These are phyloP conservation scores for Pseudoneurospora amorphoporcata DNA, from an alignment of 495 filamentous ascomycete genomes.

Conservation along the genomic window DNA sequence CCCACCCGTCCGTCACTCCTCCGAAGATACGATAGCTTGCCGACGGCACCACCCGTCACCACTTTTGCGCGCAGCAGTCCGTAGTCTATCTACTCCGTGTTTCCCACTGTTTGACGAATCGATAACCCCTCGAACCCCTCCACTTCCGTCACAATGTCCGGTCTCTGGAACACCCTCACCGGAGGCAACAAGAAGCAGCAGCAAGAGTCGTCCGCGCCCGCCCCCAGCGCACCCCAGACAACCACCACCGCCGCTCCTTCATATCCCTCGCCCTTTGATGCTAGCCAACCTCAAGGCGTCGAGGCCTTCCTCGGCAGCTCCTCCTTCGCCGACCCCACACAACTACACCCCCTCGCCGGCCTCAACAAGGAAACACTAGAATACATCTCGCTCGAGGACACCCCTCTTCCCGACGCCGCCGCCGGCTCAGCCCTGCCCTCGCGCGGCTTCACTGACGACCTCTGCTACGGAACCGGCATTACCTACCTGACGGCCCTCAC, in stretches of 20 bases:
- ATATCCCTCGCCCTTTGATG: conserved; percentile 53
- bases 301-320: conserved; percentile 67
- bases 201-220: conserved; percentile 14
- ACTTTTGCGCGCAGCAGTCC: not conserved
- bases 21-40: conserved; percentile 2
- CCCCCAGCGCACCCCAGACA: conserved; percentile 8
- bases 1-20: conserved; percentile 1
- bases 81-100: not conserved
- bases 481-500: conserved; percentile 81
- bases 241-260: conserved; percentile 37
- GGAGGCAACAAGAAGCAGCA: conserved; percentile 49
- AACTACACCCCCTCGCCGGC: conserved; percentile 88
- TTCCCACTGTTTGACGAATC: not conserved
- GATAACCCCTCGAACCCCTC: not conserved
- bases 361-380: conserved; percentile 86
- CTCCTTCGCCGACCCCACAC: conserved; percentile 67
- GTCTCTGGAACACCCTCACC: conserved; percentile 79
- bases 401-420: conserved; percentile 77
- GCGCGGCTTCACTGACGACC: conserved; percentile 92
- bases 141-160: conserved; percentile 38
- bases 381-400: conserved; percentile 89
- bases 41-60: conserved; percentile 1
- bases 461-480: conserved; percentile 93
- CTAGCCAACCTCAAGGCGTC: conserved; percentile 61
- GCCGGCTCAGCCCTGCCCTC: conserved; percentile 81